Conservation (phyloP, 1,284 basidiomycete genomes). For the Pholiota adiposa region DNA sequence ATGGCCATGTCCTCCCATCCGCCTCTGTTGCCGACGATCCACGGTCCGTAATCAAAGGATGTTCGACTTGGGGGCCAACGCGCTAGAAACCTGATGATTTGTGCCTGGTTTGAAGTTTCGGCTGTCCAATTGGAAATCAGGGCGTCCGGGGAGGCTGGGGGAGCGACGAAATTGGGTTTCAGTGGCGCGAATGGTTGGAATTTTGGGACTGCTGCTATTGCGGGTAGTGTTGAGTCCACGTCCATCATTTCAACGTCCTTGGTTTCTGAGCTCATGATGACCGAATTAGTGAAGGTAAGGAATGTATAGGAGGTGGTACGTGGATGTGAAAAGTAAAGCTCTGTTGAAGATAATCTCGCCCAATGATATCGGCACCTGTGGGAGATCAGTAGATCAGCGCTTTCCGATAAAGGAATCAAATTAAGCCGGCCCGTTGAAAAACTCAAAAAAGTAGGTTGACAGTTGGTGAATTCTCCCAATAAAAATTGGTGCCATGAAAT, state of each 20-base stretch:
- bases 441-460: no score
- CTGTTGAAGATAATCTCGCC: background rate
- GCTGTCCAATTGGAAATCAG: slow-evolving; percentile 28
- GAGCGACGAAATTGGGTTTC: slow-evolving; percentile 22
- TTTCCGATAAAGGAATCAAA: slow-evolving; percentile 18
- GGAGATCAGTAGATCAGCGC: slow-evolving; percentile 2
- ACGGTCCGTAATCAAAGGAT: slow-evolving; percentile 30
- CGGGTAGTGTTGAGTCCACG: slow-evolving; percentile 3
- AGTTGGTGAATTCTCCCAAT: no score
- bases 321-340: background rate
- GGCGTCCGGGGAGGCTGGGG: slow-evolving; percentile 24
- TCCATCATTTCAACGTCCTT: slow-evolving; percentile 17
- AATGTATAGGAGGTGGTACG: background rate
- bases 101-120: slow-evolving; percentile 24
- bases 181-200: slow-evolving; percentile 6
- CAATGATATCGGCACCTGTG: background rate
- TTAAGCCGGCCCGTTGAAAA: background rate
- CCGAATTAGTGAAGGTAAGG: background rate
- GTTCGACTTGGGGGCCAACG: slow-evolving; percentile 41
- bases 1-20: background rate
- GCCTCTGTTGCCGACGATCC: slow-evolving; percentile 35
- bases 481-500: no score
- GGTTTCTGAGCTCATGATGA: background rate
- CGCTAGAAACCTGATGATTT: slow-evolving; percentile 28
- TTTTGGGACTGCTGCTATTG: background rate